Evolutionary conservation across 192 early-diverging fungal genomes (phyloP), one percentile per base, ranked within the genome.

Genomic region (Mycoemilia scoparia): DNA sequence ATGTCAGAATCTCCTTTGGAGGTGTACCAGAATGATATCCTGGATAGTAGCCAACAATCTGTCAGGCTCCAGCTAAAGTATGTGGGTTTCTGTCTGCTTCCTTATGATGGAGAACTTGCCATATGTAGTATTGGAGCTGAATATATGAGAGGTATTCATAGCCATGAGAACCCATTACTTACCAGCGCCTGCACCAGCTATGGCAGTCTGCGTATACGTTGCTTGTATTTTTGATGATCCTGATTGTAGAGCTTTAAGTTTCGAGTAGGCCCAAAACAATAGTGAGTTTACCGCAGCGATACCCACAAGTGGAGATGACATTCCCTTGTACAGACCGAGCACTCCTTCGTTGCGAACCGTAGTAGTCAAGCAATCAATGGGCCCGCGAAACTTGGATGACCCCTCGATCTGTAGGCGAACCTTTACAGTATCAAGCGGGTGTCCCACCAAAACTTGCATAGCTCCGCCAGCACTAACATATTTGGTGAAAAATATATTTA

Each of bases 121-220:
- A n/a, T n/a, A n/a, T n/a, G n/a, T n/a, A n/a, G n/a, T n/a, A n/a
- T n/a, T 34, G n/a, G 17, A 21, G 8, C 18, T 38, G 5, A 7
- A 41, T 23, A 7, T 12, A 6, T 15, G 24, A n/a, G 12, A 15
- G 39, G 28, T 10, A 1, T 18, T 32, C 8, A 15, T 32, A 38
- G 33, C 1, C 9, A 10, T 40, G 12, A 25, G n/a, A 6, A 14
- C n/a, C 23, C 16, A 24, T 24, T 40, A 58, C 66, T 70, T n/a
- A n/a, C n/a, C 92, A 16, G 86, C 86, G 20, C 82, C 85, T 17
- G 83, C 71, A 21, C 92, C 92, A 21, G 88, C 86, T 19, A 89
- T 32, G 4, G 76, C 78, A 32, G 87, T 79, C 37, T 93, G 70
- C 0, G 36, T 32, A 4, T 85, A 45, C 3, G 73, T 57, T 7